Percentiles rank a stretch among this genome's conserved stretches.
phyloP scores from a whole-genome alignment of 2,329 filamentous ascomycete species.

The Cladophialophora yegresii region DNA sequence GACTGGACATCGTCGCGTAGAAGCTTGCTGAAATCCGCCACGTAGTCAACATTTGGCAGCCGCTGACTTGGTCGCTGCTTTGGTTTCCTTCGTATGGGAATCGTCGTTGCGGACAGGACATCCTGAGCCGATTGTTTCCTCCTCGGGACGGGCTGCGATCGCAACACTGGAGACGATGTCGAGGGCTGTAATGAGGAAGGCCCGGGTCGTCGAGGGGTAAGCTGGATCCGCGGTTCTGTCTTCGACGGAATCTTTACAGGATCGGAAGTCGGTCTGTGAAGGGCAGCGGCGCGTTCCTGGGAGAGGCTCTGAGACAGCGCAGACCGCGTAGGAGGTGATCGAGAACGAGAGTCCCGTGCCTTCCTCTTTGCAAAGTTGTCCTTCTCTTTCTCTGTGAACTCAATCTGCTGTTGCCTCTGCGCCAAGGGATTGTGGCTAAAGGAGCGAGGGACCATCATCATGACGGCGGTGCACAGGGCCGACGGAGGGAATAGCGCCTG shows the following conservation, averaged over 20 bases:
- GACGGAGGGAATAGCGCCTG: background rate
- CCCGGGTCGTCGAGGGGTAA: conserved; percentile 15
- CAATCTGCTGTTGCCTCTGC: conserved; percentile 32
- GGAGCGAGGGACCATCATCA: conserved; percentile 48
- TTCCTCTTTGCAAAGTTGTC: conserved; percentile 19
- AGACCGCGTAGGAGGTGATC: conserved; percentile 19
- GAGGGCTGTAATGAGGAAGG: conserved; percentile 22
- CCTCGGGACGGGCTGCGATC: conserved; percentile 10
- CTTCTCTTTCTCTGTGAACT: conserved; percentile 29
- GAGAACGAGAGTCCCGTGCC: conserved; percentile 2
- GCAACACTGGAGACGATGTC: background rate
- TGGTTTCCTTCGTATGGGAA: conserved; percentile 54
- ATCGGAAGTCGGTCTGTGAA: conserved; percentile 15
- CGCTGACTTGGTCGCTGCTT: conserved; percentile 46
- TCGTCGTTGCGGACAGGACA: conserved; percentile 60
- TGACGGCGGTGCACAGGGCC: background rate
- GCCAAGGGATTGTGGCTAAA: conserved; percentile 44
- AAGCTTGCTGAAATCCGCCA: conserved; percentile 58
- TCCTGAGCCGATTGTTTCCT: conserved; percentile 34
- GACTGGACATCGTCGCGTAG: conserved; percentile 55
- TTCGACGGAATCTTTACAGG: conserved; percentile 28
- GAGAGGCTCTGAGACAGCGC: conserved; percentile 25
- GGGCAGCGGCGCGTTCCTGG: conserved; percentile 13
- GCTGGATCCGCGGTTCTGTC: conserved; percentile 2
- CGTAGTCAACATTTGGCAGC: conserved; percentile 47